These are phyloP conservation scores for Kuraishia borneana DNA, from an alignment of 805 yeast genomes.

Conservation along the genomic window DNA sequence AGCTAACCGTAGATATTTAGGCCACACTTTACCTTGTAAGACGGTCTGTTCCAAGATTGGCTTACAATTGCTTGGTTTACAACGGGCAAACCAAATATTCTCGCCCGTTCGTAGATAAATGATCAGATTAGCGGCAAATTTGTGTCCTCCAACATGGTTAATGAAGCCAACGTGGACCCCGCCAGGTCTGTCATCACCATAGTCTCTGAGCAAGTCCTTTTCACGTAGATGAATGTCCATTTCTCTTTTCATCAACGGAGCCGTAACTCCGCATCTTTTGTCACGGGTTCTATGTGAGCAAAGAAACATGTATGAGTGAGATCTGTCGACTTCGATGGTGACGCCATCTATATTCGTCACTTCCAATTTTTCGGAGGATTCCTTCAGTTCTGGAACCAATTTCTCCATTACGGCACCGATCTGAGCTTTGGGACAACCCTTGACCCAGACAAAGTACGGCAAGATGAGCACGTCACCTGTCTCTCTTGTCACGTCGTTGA, in stretches of 20 bases:
- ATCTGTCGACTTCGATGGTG: constrained; percentile 24
- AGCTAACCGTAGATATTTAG: constrained; percentile 51
- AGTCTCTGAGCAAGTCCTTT: constrained; percentile 62
- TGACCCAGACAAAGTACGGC: constrained; percentile 68
- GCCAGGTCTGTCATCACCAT: constrained; percentile 59
- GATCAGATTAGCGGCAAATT: constrained; percentile 82
- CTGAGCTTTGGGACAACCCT: constrained; percentile 30
- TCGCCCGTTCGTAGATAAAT: constrained; percentile 66
- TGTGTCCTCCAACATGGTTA: constrained; percentile 95
- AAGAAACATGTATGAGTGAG: constrained; percentile 46
- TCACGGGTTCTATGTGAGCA: constrained; percentile 92
- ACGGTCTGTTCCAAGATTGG: constrained; percentile 72
- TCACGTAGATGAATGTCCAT: constrained; percentile 66
- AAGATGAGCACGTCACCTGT: constrained; percentile 53
- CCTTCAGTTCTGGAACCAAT: constrained; percentile 29
- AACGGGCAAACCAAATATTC: constrained; percentile 81
- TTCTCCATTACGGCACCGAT: constrained; percentile 31
- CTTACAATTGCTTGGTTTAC: constrained; percentile 64
- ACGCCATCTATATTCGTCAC: constrained; percentile 16
- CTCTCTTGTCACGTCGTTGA: constrained; percentile 29
- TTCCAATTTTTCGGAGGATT: constrained; percentile 11
- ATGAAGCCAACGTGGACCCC: constrained; percentile 66
- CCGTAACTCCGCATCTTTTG: constrained; percentile 87
- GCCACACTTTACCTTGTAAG: constrained; percentile 57
- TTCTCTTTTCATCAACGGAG: constrained; percentile 78